phyloP scores from a whole-genome alignment of 2,329 filamentous ascomycete species.

The Neopestalotiopsis sp. region DNA sequence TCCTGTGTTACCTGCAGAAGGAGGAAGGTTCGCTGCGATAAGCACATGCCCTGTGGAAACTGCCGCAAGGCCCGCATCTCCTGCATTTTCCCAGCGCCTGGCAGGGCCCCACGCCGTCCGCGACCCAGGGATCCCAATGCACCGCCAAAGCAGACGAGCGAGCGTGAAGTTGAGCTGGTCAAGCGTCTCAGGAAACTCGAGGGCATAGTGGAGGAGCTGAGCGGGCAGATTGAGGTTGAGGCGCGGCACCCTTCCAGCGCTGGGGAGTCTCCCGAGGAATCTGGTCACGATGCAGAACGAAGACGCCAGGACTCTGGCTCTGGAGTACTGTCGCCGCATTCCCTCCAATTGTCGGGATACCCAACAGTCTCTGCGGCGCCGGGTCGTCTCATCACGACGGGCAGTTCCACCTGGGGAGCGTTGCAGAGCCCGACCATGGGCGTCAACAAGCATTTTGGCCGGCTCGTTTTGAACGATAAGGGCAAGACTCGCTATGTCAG shows the following conservation, averaged over 20 bases:
- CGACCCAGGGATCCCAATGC: conserved; percentile 70
- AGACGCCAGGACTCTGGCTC: conserved; percentile 22
- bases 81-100: conserved; percentile 77
- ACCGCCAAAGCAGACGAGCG: conserved; percentile 61
- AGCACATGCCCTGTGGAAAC: conserved; percentile 77
- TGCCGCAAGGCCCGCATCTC: conserved; percentile 73
- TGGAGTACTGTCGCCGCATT: conserved; percentile 20
- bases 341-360: neutral
- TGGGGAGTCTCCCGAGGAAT: conserved; percentile 45
- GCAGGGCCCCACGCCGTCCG: conserved; percentile 72
- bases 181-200: conserved; percentile 76
- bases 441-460: conserved; percentile 63
- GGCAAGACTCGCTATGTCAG: conserved; percentile 76
- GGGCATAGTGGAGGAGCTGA: conserved; percentile 75
- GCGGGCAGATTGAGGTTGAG: conserved; percentile 67
- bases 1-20: conserved; percentile 58
- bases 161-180: conserved; percentile 71
- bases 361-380: neutral
- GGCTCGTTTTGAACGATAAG: conserved; percentile 72
- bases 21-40: conserved; percentile 77
- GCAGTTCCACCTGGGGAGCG: conserved; percentile 15
- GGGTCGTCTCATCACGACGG: conserved; percentile 12
- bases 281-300: conserved; percentile 28
- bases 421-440: conserved; percentile 38
- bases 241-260: conserved; percentile 41